Evolutionary conservation across 768 basidiomycete genomes (phyloP).

Genomic region (Steccherinum ochraceum): DNA sequence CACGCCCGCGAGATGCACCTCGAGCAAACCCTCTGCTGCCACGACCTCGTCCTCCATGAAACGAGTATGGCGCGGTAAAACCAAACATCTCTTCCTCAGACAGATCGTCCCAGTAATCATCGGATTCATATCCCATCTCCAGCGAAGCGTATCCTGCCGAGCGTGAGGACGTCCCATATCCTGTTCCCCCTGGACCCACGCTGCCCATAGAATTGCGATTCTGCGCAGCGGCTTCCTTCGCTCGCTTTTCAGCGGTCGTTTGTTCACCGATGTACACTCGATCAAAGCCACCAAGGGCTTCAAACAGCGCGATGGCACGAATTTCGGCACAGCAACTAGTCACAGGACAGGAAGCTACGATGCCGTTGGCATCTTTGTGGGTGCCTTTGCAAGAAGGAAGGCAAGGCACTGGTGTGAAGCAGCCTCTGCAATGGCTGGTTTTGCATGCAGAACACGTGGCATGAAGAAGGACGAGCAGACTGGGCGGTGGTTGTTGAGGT

Average conservation of each 20-base stretch:
- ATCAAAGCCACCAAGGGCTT: conserved; percentile 44
- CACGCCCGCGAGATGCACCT: background rate
- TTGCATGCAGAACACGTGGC: conserved; percentile 36
- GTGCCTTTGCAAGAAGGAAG: conserved; percentile 35
- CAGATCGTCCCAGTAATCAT: background rate
- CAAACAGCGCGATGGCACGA: conserved; percentile 46
- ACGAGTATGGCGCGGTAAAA: background rate
- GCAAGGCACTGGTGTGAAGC: conserved; percentile 35
- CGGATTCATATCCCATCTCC: background rate
- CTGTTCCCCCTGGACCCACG: conserved; percentile 50
- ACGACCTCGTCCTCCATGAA: conserved; percentile 1
- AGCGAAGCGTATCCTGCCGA: background rate
- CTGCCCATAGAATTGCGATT: conserved; percentile 12
- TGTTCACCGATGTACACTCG: conserved; percentile 37
- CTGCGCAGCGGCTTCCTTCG: conserved; percentile 23
- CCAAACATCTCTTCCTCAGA: background rate
- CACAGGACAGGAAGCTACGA: conserved; percentile 25
- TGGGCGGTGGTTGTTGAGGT: conserved; percentile 14
- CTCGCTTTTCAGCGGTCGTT: conserved; percentile 32
- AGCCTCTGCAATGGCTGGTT: conserved; percentile 44
- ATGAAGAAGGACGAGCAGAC: conserved; percentile 33
- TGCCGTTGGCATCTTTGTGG: conserved; percentile 22
- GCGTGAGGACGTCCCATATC: conserved; percentile 32
- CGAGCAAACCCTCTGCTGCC: conserved; percentile 8
- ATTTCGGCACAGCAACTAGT: conserved; percentile 38